Evolutionary conservation across 257 asterid genomes (phyloP), one percentile per base, ranked within the genome.

Genomic region (Anisodus acutangulus): DNA sequence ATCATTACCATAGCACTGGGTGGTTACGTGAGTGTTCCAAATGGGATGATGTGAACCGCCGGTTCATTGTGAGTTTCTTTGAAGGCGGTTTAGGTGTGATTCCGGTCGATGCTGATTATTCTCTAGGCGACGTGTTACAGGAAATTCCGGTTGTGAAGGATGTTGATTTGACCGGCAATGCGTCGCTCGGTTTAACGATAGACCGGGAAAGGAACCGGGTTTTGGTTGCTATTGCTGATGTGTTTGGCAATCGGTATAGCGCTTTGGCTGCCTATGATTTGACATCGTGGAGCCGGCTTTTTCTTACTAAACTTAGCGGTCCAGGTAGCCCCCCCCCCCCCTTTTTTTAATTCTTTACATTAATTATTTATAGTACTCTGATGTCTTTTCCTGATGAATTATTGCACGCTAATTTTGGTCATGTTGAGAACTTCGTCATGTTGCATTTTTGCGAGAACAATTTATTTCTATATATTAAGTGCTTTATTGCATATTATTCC

Each of bases 21-120:
- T 94, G 95, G 95, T 80, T 96, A 74, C 91, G 99, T n/a, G 99
- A 96, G 91, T 88, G 94, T 87, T 64, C 92, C 82, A 96, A 93
- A 87, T 96, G 98, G 98, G 99, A 96, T 89, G 91, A 88, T 41
- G 78, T 71, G 67, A 89, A 91, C 93, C 60, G 84, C 41, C 97
- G 98, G 1, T 96, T 96, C 93, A 49, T 96, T 64, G 97, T 96
- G 76, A 91, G 98, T 66, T 92, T 91, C 90, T 88, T 93, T 82
- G 96, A 83, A 60, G 99, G 98, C 79, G 99, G 99, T 10, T 37
- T 96, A 2, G 99, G 99, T 9, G 90, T 88, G 83, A 79, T 96
- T 7, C 93, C 92, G 39, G 88, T 92, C 39, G 39, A 83, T 55
- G 88, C 60, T 0, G 87, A 79, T 78, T 57, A 84, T 5, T 12